Conservation (phyloP, 768 basidiomycete species). For the Lenzites betulinus region DNA sequence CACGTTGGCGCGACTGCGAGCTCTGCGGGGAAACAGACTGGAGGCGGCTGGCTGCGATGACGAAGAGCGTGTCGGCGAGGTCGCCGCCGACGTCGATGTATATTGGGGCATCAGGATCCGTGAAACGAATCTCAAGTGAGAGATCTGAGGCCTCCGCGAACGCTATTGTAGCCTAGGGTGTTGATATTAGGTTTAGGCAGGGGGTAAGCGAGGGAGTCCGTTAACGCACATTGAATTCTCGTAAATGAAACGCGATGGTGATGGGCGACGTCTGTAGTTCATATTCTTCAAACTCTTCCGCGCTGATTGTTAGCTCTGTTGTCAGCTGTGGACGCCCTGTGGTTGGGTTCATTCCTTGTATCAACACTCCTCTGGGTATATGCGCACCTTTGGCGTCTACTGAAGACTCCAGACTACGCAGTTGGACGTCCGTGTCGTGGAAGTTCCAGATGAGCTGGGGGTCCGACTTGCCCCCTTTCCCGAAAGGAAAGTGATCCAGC, state of each 20-base stretch:
- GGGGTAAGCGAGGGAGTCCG: too few species aligned
- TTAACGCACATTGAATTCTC: slow-evolving; percentile 79
- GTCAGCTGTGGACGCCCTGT: slow-evolving; percentile 63
- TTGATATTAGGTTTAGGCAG: too few species aligned
- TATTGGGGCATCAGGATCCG: slow-evolving; percentile 71
- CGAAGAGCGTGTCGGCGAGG: slow-evolving; percentile 64
- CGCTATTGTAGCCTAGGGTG: slow-evolving; percentile 68
- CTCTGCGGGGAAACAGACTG: neutral
- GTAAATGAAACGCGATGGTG: slow-evolving; percentile 76
- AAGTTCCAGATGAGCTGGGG: slow-evolving; percentile 86
- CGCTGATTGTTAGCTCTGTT: slow-evolving; percentile 75
- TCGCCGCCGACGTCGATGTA: slow-evolving; percentile 78
- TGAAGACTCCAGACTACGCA: slow-evolving; percentile 69
- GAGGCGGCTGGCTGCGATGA: slow-evolving; percentile 66
- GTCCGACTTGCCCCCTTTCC: slow-evolving; percentile 64
- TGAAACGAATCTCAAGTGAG: slow-evolving; percentile 72
- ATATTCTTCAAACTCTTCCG: slow-evolving; percentile 81
- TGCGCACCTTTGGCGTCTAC: slow-evolving; percentile 61
- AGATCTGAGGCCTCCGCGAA: slow-evolving; percentile 74
- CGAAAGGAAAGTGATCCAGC: slow-evolving; percentile 76
- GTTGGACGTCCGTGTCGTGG: slow-evolving; percentile 61
- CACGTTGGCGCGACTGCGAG: neutral
- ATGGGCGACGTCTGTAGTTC: slow-evolving; percentile 63
- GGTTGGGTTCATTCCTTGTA: neutral
- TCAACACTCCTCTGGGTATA: neutral